phyloP scores from a whole-genome alignment of 2,329 filamentous ascomycete species.

The Dactylellina haptotyla region DNA sequence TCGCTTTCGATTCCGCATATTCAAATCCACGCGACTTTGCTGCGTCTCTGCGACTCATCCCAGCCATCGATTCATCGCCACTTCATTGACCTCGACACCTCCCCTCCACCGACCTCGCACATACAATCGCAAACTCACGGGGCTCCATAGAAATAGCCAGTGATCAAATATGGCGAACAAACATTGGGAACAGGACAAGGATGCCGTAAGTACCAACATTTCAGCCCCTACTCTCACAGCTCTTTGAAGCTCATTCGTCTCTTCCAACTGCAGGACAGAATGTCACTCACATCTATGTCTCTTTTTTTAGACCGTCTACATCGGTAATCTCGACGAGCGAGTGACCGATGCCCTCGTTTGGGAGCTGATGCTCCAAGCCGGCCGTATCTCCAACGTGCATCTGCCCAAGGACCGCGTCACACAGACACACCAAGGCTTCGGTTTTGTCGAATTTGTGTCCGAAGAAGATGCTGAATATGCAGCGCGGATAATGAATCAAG shows the following conservation, averaged over 20 bases:
- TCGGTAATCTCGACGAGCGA: slow-evolving; percentile 98
- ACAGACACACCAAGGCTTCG: slow-evolving; percentile 95
- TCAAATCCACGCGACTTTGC: slow-evolving; percentile 26
- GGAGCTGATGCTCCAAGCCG: slow-evolving; percentile 98
- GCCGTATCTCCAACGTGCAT: slow-evolving; percentile 97
- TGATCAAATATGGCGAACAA: slow-evolving; percentile 45
- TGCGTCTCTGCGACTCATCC: not conserved
- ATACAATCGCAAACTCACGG: not conserved
- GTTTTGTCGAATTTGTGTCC: slow-evolving; percentile 97
- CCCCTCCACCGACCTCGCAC: not conserved
- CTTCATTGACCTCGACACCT: not conserved
- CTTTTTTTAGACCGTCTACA: slow-evolving; percentile 77
- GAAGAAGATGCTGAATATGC: slow-evolving; percentile 97
- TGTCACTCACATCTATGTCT: slow-evolving; percentile 60
- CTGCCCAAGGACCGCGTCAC: slow-evolving; percentile 98
- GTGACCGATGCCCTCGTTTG: slow-evolving; percentile 89
- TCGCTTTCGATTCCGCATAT: not conserved
- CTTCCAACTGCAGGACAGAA: slow-evolving; percentile 70
- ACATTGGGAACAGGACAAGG: slow-evolving; percentile 72
- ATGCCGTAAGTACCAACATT: slow-evolving; percentile 56
- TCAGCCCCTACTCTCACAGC: not conserved
- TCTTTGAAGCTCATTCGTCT: slow-evolving; percentile 30
- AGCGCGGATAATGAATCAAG: slow-evolving; percentile 93
- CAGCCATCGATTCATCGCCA: slow-evolving; percentile 2
- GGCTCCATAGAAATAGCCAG: not conserved